Evolutionary conservation across 202 grass and related monocot species (phyloP).

Genomic region (Dendrocalamus latiflorus): DNA sequence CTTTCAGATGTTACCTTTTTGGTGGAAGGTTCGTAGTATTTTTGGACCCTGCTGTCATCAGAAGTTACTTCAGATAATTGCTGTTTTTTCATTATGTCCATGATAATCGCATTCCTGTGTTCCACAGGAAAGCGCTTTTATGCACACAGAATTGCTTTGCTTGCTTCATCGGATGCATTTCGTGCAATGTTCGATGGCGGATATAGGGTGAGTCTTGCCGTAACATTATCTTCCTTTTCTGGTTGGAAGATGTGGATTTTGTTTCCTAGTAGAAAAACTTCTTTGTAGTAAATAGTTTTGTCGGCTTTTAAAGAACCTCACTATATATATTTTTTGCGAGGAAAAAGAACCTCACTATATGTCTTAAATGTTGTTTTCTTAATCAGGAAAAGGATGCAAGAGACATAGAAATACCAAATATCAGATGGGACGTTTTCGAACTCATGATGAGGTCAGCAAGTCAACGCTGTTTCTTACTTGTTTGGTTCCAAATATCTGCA

Average conservation of each 20-base stretch:
- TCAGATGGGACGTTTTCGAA: slow-evolving; percentile 91
- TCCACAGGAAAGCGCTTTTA: slow-evolving; percentile 83
- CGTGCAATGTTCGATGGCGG: slow-evolving; percentile 99
- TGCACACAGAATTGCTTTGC: slow-evolving; percentile 95
- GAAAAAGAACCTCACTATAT: neutral
- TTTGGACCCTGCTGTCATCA: slow-evolving; percentile 22
- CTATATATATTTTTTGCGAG: neutral
- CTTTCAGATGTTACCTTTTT: slow-evolving; percentile 97
- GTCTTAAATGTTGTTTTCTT: slow-evolving; percentile 18
- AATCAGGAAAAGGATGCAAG: slow-evolving; percentile 96
- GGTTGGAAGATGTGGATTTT: slow-evolving; percentile 22
- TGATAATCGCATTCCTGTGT: slow-evolving; percentile 2
- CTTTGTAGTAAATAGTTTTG: neutral
- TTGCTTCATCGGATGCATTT: slow-evolving; percentile 98
- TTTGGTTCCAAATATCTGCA: neutral
- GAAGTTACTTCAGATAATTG: neutral
- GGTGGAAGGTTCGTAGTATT: slow-evolving; percentile 81
- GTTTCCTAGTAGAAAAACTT: neutral
- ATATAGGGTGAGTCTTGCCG: slow-evolving; percentile 71
- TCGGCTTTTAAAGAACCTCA: neutral
- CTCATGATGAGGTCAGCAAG: slow-evolving; percentile 91
- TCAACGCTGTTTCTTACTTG: neutral
- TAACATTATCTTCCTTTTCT: neutral
- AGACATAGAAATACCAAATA: slow-evolving; percentile 99
- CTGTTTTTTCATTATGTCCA: neutral